Percentiles rank a stretch among this genome's conserved stretches.
These are phyloP conservation scores for Jasminum sambac DNA, from an alignment of 257 asterid species.

Conservation along the genomic window DNA sequence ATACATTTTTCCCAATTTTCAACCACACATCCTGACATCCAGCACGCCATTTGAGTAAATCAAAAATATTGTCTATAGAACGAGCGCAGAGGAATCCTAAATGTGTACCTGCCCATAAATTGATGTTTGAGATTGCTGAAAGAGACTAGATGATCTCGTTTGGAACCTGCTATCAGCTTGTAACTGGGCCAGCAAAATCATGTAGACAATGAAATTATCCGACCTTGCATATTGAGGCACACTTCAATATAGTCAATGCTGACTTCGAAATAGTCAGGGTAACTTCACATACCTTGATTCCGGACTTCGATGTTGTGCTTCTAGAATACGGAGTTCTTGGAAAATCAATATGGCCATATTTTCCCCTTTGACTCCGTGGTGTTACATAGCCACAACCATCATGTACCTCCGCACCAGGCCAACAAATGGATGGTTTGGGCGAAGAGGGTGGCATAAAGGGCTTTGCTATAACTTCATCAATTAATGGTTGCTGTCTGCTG, in stretches of 20 bases:
- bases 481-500: slow-evolving; percentile 35
- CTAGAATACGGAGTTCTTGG: slow-evolving; percentile 90
- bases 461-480: slow-evolving; percentile 43
- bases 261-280: neutral
- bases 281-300: slow-evolving; percentile 50
- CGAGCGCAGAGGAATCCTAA: slow-evolving; percentile 10
- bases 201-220: slow-evolving; percentile 22
- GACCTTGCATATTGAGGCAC: slow-evolving; percentile 18
- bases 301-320: slow-evolving; percentile 56
- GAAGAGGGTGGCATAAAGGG: slow-evolving; percentile 59
- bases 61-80: too few species aligned
- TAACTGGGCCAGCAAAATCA: slow-evolving; percentile 42
- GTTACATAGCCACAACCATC: slow-evolving; percentile 53
- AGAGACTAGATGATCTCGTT: slow-evolving; percentile 42
- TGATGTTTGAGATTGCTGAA: slow-evolving; percentile 54
- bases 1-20: too few species aligned
- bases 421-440: slow-evolving; percentile 61
- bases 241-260: neutral
- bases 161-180: slow-evolving; percentile 50
- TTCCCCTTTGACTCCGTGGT: slow-evolving; percentile 67
- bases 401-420: slow-evolving; percentile 78
- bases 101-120: slow-evolving; percentile 52
- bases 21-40: too few species aligned
- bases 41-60: too few species aligned
- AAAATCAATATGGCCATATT: slow-evolving; percentile 64